Evolutionary conservation across 495 filamentous ascomycete genomes (phyloP), one percentile per base, ranked within the genome.

Genomic region (Geopyxis carbonaria): DNA sequence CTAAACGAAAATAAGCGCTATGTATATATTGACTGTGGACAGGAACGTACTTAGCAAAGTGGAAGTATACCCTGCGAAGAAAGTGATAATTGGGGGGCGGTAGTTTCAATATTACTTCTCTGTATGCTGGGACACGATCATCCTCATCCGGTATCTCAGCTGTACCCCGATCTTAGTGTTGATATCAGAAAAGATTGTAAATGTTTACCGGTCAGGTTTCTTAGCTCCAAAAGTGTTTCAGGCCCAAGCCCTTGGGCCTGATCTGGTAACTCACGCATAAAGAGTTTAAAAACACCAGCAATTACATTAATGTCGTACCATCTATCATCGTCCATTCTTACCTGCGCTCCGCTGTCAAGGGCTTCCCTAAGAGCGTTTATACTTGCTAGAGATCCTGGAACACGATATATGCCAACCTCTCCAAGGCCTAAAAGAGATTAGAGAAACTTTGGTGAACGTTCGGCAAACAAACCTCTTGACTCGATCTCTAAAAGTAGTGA

Each of bases 251-350:
- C n/a, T n/a, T n/a, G n/a, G 15, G 46, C 43, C 20, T 48, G 51
- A 16, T 55, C 50, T 11, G 55, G 55, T 38, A 58, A 43, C 28
- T 58, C 55, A 21, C 55, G 46, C 54, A 58, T 58, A 32, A 57
- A 57, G 34, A 56, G 44, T 37, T 58, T 58, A 36, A 58, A 57
- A 4, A 47, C 37, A 15, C 55, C 55, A 9, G 55, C 55, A 18
- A 57, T 54, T 13, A 51, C 55, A 40, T 58, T 58, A 24, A 55
- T 58, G 40, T 58, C 55, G 22, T 57, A 57, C 55, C 55, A 58
- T 16, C 55, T 42, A 38, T 58, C 55, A 32, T 58, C 55, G 44
- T 58, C 51, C 44, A 58, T 48, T 23, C 39, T 52, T 13, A 58
- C 48, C 21, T 53, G 45, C 16, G 57, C 55, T 18, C 55, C 55